Base-by-base conservation (phyloP, 768 basidiomycete genomes). In the Cantharellus cinnabarinus region DNA sequence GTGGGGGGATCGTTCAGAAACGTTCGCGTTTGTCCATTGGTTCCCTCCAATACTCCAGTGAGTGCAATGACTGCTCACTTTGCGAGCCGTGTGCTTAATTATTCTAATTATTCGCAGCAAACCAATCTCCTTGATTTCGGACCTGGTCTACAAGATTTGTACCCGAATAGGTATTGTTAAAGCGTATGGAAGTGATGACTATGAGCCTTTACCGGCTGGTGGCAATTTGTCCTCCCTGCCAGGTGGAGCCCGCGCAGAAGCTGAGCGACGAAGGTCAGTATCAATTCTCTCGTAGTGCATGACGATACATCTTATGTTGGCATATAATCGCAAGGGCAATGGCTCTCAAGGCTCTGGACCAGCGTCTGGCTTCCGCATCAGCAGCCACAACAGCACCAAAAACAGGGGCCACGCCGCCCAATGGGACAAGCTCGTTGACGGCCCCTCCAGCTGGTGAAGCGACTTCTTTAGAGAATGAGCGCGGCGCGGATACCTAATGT, bases 31-130 rank as follows among this genome's bases (percentile, higher is more conserved):
- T 65, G 75, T 89, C 15, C 82, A 82, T 60, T 99, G 93, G 90
- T 99, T 99, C 77, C 95, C 95, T 62, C 90, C 93, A 14, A 80
- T 93, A 68, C 70, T 90, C 63, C 88, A 95, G 94, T 97, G 63
- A 69, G 86, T 78, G 20, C 29, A 29, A 29, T 34, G 40, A 40
- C 40, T 59, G 29, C 10, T 54, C 56, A 58, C 15, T 40, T 61
- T 39, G 60, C n/a, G 39, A 51, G 7, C 44, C 2, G 20, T 29
- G 20, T 29, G 20, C 20, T 29, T 48, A 48, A 10, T 48, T 10
- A 42, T 38, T 29, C 34, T 59, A 14, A 35, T 52, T 41, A 41
- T 1, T 3, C 4, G 42, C 64, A 94, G 91, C 65, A 78, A 77
- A 61, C 88, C 84, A 48, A 73, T 97, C 58, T 76, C 79, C 34